Percentiles rank a stretch among this genome's conserved stretches.
Evolutionary conservation across 768 basidiomycete genomes (phyloP).

Genomic region (Xanthoconium purpureum): DNA sequence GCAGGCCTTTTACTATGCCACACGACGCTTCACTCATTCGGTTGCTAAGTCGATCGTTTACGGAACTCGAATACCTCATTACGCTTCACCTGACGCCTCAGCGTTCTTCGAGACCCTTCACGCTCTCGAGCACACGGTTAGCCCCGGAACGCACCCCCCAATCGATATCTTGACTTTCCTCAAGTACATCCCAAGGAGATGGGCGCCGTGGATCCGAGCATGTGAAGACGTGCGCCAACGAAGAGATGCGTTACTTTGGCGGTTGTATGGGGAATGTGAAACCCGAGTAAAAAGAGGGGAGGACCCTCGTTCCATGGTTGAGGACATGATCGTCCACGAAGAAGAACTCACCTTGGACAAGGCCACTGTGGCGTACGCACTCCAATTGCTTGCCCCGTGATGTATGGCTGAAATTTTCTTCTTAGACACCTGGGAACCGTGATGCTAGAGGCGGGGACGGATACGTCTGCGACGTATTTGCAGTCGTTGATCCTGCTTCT

Average conservation of each 20-base stretch:
- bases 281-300: not conserved
- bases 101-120: conserved; percentile 2
- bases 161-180: conserved; percentile 4
- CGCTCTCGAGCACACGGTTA: conserved; percentile 1
- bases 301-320: conserved; percentile 1
- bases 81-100: conserved; percentile 1
- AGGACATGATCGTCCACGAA: not conserved
- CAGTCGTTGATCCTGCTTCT: conserved; percentile 2
- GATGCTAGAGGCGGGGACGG: conserved; percentile 4
- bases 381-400: not conserved
- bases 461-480: conserved; percentile 4
- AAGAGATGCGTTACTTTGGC: conserved; percentile 3
- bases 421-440: not conserved
- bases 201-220: conserved; percentile 4
- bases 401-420: not conserved
- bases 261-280: conserved; percentile 1
- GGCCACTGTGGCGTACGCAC: not conserved
- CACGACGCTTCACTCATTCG: conserved; percentile 5
- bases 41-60: conserved; percentile 1
- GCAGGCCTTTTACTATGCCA: conserved; percentile 4
- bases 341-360: conserved; percentile 1
- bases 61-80: conserved; percentile 2
- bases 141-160: conserved; percentile 3
- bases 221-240: conserved; percentile 5
- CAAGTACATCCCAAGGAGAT: conserved; percentile 3